Evolutionary conservation across 176 grass and related monocot species (phyloP).

Genomic region (Saccharum officinarum): DNA sequence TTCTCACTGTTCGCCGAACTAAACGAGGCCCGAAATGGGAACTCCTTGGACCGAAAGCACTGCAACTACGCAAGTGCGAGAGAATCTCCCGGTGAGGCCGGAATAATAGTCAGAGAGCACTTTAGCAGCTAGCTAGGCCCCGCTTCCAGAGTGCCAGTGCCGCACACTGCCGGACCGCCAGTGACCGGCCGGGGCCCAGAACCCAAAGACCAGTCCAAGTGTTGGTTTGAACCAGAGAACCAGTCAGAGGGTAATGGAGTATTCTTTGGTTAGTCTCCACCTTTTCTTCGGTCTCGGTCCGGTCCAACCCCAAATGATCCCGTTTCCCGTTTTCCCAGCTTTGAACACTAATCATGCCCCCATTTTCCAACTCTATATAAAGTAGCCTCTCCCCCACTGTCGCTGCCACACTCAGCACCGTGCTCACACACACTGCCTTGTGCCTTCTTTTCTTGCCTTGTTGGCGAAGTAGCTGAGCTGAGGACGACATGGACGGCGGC

Average conservation of each 20-base stretch:
- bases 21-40: too few relatives aligned
- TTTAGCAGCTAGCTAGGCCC: neutral
- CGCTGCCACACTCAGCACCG: neutral
- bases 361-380: conserved; percentile 8
- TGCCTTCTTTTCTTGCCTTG: too few relatives aligned
- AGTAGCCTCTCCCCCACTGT: neutral
- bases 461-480: neutral
- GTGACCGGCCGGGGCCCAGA: neutral
- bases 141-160: neutral
- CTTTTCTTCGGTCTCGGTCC: conserved; percentile 25
- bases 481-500: conserved; percentile 4
- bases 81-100: neutral
- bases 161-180: too few relatives aligned
- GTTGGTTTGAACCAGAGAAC: neutral
- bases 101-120: neutral
- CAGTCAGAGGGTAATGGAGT: neutral
- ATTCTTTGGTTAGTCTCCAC: conserved; percentile 15
- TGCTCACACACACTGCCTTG: neutral
- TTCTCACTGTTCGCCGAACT: too few relatives aligned
- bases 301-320: conserved; percentile 38
- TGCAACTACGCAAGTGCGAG: neutral
- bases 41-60: neutral
- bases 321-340: neutral
- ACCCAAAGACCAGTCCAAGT: conserved; percentile 38
- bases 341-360: neutral